phyloP scores from a whole-genome alignment of 306 rosid genomes.

The Ochetophila trinervis region DNA sequence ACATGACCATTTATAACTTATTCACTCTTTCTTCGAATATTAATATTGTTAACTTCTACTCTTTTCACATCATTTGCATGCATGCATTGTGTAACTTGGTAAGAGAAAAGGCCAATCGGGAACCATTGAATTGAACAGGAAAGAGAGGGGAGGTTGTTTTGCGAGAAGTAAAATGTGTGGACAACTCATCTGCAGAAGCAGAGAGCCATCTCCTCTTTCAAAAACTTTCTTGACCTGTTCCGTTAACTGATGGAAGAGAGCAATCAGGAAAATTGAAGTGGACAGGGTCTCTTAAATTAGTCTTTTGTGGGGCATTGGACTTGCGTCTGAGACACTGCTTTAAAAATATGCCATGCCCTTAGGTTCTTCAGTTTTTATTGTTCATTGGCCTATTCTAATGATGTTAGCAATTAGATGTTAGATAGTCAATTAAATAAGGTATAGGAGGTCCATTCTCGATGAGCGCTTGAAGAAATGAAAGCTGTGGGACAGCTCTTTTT shows the following conservation, averaged over 20 bases:
- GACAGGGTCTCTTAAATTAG: too few relatives aligned
- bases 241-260: background rate
- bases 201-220: too few relatives aligned
- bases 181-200: background rate
- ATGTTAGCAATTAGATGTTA: too few relatives aligned
- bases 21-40: background rate
- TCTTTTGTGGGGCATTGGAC: too few relatives aligned
- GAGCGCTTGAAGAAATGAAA: background rate
- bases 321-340: too few relatives aligned
- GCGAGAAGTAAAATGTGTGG: background rate
- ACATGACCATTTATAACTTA: background rate
- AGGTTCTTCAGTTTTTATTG: background rate
- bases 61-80: conserved; percentile 2
- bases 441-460: background rate
- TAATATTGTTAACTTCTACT: background rate
- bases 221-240: background rate
- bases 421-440: too few relatives aligned
- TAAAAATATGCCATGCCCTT: background rate
- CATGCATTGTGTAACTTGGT: background rate
- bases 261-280: background rate
- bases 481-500: background rate
- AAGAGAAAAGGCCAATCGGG: background rate
- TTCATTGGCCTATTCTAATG: too few relatives aligned
- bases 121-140: too few relatives aligned
- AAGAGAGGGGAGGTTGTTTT: too few relatives aligned